Evolutionary conservation across 345 rosid species (phyloP), one percentile per base, ranked within the genome.

Genomic region (Lepidium didymum): DNA sequence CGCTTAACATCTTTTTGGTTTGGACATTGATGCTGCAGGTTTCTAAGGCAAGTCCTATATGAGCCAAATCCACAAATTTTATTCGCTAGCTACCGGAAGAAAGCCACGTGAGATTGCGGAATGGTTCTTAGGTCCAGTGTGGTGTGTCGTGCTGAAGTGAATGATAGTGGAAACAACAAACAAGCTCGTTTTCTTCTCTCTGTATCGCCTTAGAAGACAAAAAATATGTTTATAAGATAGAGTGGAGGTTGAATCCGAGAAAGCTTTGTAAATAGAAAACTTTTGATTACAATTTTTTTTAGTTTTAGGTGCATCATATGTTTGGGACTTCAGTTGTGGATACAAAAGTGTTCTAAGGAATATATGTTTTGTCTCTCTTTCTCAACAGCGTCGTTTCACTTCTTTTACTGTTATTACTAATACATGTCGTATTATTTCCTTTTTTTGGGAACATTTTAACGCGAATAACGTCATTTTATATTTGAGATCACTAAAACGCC

Each of bases 11-110:
- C 29, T 64, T 5, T 38, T 27, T 72, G 51, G 43, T 38, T 18
- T 2, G 64, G 60, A 65, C 47, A 58, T 3, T 25, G 15, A 46
- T 64, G 52, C 53, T 52, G 58, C 31, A 74, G 78, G 78, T 67
- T 37, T 74, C 78, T 2, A 74, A 74, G 52, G 78, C 78, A 55
- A 68, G 78, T 74, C 78, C 78, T 16, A 74, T 68, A 68, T 74
- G 72, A 74, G 1, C 1, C 19, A 31, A 27, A 27, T 27, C 1
- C 31, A 27, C 6, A 27, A 27, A 27, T 27, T 27, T 38, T 40
- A 53, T n/a, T 65, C 46, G 58, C 15, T 41, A 42, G n/a, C n/a
- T n/a, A n/a, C n/a, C n/a, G n/a, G n/a, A n/a, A n/a, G n/a, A n/a
- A n/a, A n/a, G n/a, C n/a, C n/a, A n/a, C n/a, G n/a, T n/a, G n/a